A percentile compares a stretch with the other conserved stretches of the same genome.
Evolutionary conservation across 169 alveolate species (phyloP).

Genomic region (Plasmodium knowlesi): DNA sequence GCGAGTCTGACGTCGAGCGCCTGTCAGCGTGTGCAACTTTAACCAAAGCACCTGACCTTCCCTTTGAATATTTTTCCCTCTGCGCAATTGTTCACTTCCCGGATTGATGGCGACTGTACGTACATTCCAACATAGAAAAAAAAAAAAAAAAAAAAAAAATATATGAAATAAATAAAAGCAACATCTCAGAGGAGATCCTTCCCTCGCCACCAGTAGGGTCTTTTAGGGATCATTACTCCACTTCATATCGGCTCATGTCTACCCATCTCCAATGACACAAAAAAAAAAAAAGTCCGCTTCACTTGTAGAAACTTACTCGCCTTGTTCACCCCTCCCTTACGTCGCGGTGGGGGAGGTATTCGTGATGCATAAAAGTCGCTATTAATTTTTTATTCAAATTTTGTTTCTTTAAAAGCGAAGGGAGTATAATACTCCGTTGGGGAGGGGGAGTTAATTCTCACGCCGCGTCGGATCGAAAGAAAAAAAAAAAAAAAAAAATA

Average conservation of each 20-base stretch:
- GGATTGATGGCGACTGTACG: background rate
- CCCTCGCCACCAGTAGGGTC: background rate
- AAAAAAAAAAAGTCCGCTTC: too few relatives aligned
- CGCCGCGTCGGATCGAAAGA: conserved; percentile 73
- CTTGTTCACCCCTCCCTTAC: background rate
- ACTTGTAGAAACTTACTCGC: too few relatives aligned
- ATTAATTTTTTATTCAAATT: background rate
- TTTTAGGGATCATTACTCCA: background rate
- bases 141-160: background rate
- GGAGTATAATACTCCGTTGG: background rate
- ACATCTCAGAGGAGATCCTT: background rate
- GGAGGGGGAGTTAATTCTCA: conserved; percentile 25
- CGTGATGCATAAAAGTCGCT: background rate
- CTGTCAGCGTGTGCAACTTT: background rate
- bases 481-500: conserved; percentile 73
- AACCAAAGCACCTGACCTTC: background rate
- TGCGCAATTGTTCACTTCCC: background rate
- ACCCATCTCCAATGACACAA: background rate
- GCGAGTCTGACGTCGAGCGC: background rate
- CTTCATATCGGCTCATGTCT: background rate
- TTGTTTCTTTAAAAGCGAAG: background rate
- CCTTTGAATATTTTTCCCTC: background rate
- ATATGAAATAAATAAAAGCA: background rate
- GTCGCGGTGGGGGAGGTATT: background rate
- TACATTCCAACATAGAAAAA: background rate